Percentiles rank a stretch among this genome's conserved stretches.
These are phyloP conservation scores for Dioscorea cayenensis DNA, from an alignment of 116 monocot species.

Conservation along the genomic window DNA sequence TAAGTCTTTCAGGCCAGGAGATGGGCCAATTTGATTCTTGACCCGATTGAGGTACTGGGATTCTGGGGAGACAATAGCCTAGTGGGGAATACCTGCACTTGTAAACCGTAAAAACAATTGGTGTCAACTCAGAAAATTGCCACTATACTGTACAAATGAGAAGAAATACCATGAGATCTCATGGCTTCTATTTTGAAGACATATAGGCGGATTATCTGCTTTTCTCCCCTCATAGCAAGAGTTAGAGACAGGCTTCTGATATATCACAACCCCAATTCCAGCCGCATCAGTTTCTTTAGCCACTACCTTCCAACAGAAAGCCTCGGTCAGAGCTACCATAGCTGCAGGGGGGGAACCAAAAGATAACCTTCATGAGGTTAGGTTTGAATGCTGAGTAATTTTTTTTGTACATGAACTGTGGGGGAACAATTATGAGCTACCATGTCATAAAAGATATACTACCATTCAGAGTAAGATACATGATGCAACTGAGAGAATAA, in stretches of 20 bases:
- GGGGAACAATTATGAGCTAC: no score
- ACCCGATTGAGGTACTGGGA: conserved; percentile 21
- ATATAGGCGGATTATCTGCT: conserved; percentile 44
- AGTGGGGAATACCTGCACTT: conserved; percentile 68
- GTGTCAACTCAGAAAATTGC: background rate
- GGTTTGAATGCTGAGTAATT: background rate
- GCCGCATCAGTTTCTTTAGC: conserved; percentile 41
- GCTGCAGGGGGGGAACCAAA: conserved; percentile 37
- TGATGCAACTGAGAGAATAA: background rate
- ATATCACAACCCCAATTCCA: conserved; percentile 88
- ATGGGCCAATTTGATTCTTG: conserved; percentile 44
- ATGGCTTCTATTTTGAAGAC: conserved; percentile 21
- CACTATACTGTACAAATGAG: background rate
- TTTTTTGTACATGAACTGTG: background rate
- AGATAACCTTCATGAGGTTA: background rate
- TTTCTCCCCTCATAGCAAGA: conserved; percentile 63
- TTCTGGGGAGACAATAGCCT: conserved; percentile 51
- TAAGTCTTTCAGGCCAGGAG: conserved; percentile 73
- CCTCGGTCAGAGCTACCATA: conserved; percentile 73
- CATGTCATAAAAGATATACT: no score
- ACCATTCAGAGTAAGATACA: no score
- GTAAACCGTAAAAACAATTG: background rate
- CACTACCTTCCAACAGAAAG: conserved; percentile 83
- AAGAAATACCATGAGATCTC: conserved; percentile 57
- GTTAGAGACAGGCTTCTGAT: conserved; percentile 83